Base-by-base conservation (phyloP, 345 rosid species). In the Murraya koenigii region DNA sequence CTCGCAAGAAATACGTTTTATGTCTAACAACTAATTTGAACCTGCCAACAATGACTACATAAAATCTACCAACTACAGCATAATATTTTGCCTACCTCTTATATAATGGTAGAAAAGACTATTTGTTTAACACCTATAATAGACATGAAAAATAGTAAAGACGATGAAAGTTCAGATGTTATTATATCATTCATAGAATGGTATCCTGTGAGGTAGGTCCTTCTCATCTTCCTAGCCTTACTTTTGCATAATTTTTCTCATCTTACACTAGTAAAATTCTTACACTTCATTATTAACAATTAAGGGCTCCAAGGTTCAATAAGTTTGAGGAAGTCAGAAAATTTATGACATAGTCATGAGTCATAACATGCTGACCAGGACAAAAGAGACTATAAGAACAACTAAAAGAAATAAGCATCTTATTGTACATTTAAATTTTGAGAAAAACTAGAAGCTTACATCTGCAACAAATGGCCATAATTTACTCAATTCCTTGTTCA, bases 381-480 rank as follows among this genome's bases (percentile, higher is more conserved):
- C 14, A 33, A 32, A 36, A 72, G 41, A 59, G 22, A 39, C 19
- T n/a, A 28, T 71, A 35, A 59, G 28, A 25, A 36, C 14, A 59
- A 26, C 33, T 59, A 26, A 64, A 9, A 15, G 32, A 56, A 62
- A 13, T 22, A 41, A 17, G 54, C 66, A 80, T 77, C 78, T 73
- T 44, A 69, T 23, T 60, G 63, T 25, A 60, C 30, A 54, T n/a
- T 28, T n/a, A 71, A 66, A 71, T 25, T 74, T 20, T 2, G 55
- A 79, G 36, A 58, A 74, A 71, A 80, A 30, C 47, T 65, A 87
- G 72, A 30, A 69, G 69, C 85, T 89, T 87, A 93, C 99, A 80
- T 94, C 98, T n/a, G 98, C 98, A 71, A 97, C 77, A 83, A 78
- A 97, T 61, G 99, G 99, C 99, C 99, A 97, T 80, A 97, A 80